Conservation (phyloP, 2,329 filamentous ascomycete genomes). For the Hypoxylon sp. region DNA sequence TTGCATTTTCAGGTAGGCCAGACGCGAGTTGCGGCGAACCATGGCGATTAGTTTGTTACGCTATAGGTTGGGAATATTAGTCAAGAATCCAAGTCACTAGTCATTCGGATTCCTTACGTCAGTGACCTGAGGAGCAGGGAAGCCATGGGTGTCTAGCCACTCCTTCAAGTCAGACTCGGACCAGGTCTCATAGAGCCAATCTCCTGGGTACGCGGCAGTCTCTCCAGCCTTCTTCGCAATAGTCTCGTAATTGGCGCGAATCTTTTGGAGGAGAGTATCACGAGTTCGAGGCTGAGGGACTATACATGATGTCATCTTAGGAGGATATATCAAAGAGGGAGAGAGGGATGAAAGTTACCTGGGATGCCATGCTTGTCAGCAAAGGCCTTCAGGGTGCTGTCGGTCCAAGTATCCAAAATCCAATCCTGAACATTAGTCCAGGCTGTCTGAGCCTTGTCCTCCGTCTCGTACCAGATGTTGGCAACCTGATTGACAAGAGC, state of each 20-base stretch:
- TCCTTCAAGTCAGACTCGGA: constrained; percentile 93
- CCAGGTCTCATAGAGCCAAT: constrained; percentile 95
- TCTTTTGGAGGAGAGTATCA: constrained; percentile 83
- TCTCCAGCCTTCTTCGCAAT: constrained; percentile 82
- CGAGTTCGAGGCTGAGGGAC: constrained; percentile 89
- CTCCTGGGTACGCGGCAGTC: constrained; percentile 87
- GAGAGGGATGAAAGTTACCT: constrained; percentile 57
- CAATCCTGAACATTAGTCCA: constrained; percentile 85
- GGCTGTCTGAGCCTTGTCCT: constrained; percentile 80
- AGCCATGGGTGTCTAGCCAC: constrained; percentile 91
- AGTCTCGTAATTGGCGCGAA: constrained; percentile 85
- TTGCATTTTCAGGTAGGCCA: constrained; percentile 79
- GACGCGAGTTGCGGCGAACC: constrained; percentile 90
- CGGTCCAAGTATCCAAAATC: constrained; percentile 96
- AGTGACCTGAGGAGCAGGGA: constrained; percentile 86
- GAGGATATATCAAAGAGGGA: not conserved
- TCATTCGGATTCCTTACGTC: constrained; percentile 58
- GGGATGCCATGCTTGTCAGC: constrained; percentile 90
- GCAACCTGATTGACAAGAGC: constrained; percentile 78
- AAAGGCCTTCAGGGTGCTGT: constrained; percentile 94
- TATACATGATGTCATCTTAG: constrained; percentile 39
- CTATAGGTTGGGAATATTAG: constrained; percentile 50
- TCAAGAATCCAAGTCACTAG: not conserved
- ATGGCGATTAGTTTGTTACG: constrained; percentile 91
- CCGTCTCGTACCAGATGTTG: constrained; percentile 81